Evolutionary conservation across 2,329 filamentous ascomycete genomes (phyloP).

Genomic region (Penicillium sp.): DNA sequence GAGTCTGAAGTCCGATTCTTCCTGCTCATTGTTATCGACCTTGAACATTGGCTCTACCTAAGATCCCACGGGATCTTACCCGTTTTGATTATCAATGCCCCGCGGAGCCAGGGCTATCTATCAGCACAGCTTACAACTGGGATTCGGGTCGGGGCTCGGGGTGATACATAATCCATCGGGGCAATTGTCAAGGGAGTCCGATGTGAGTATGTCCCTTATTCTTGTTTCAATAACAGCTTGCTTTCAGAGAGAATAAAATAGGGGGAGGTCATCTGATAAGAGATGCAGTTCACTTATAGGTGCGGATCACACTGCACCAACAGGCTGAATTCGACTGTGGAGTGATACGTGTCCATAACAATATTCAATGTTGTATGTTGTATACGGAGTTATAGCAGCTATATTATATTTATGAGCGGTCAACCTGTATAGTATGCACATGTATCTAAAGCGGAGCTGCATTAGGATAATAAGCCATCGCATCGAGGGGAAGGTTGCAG

Average conservation of each 20-base stretch:
- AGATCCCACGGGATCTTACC: not conserved
- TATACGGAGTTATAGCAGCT: not conserved
- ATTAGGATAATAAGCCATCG: conserved; percentile 1
- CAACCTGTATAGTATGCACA: not conserved
- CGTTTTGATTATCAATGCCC: conserved; percentile 1
- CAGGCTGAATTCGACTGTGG: conserved; percentile 17
- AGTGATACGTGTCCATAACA: conserved; percentile 9
- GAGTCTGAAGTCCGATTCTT: not conserved
- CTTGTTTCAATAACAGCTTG: not conserved
- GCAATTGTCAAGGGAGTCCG: conserved; percentile 1
- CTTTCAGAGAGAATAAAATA: not conserved
- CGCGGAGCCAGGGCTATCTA: conserved; percentile 1
- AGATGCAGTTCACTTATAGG: conserved; percentile 5
- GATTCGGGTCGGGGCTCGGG: not conserved
- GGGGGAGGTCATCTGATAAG: conserved; percentile 20
- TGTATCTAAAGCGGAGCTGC: conserved; percentile 7
- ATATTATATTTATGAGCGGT: conserved; percentile 5
- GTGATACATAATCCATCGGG: not conserved
- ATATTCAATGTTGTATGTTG: not conserved
- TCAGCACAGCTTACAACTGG: not conserved
- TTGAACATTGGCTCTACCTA: not conserved
- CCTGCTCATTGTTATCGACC: not conserved
- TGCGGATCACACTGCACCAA: conserved; percentile 13
- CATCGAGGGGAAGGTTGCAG: conserved; percentile 9
- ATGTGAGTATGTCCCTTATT: not conserved